phyloP scores from a whole-genome alignment of 768 basidiomycete genomes.

The Kwoniella dejecticola region DNA sequence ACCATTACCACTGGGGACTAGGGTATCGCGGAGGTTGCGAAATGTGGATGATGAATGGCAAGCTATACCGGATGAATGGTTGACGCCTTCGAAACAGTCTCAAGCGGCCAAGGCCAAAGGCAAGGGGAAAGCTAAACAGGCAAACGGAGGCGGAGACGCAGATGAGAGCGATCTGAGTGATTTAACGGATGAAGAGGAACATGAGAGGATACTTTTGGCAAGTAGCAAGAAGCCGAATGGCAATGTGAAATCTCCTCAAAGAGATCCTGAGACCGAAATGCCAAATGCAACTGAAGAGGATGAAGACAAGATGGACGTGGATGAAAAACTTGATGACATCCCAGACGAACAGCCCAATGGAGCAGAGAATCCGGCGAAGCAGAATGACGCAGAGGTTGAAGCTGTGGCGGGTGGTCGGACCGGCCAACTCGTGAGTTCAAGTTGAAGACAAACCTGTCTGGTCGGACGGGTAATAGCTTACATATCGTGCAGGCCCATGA shows the following conservation, averaged over 20 bases:
- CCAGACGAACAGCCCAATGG: neutral
- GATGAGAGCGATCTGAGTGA: slow-evolving; percentile 53
- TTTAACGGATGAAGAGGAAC: slow-evolving; percentile 51
- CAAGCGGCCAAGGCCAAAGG: slow-evolving; percentile 10
- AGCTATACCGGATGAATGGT: slow-evolving; percentile 41
- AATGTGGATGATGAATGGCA: slow-evolving; percentile 49
- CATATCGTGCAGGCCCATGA: too few species aligned
- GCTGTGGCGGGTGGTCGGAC: neutral
- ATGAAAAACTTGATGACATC: neutral
- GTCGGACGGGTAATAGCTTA: too few species aligned
- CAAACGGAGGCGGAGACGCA: slow-evolving; percentile 5
- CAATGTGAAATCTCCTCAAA: slow-evolving; percentile 24
- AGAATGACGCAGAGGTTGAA: neutral
- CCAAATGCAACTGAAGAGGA: slow-evolving; percentile 7
- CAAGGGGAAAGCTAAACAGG: slow-evolving; percentile 15
- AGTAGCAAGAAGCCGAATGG: slow-evolving; percentile 2
- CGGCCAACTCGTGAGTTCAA: neutral
- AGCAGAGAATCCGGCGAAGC: neutral
- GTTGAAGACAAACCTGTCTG: too few species aligned
- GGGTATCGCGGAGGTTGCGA: slow-evolving; percentile 35
- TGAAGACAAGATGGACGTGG: slow-evolving; percentile 15
- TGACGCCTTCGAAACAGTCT: slow-evolving; percentile 12
- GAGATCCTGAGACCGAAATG: neutral
- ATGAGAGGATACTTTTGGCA: slow-evolving; percentile 20
- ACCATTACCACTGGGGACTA: slow-evolving; percentile 30